Evolutionary conservation across 441 rosid species (phyloP), one percentile per base, ranked within the genome.

Genomic region (Euphorbia corollata): DNA sequence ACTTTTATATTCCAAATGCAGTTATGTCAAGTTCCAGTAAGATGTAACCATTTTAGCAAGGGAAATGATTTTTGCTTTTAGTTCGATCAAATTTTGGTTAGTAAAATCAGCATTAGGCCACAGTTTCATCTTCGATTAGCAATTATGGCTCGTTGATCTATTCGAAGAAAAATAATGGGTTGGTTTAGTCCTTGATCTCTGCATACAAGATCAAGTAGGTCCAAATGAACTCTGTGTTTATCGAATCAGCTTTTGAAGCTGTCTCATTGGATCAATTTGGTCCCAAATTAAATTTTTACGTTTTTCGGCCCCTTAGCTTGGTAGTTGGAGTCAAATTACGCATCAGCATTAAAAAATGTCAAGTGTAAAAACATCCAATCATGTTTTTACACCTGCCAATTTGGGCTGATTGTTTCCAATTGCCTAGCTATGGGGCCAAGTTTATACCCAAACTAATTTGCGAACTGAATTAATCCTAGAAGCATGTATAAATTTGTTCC

Each of bases 1-100:
- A 68, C 63, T 57, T 68, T 36, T 58, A 38, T 45, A 11, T 53
- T 24, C 34, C 43, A 23, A 36, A 16, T 41, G 68, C 22, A 3
- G 24, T 6, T 19, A 5, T 23, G 32, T 41, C 11, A 10, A 6
- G 18, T 41, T 2, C 12, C 19, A 24, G 45, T 19, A 23, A 10
- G 22, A 38, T 34, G 59, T 41, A 39, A 23, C 16, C 2, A 57
- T 15, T 22, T 19, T 16, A 48, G 15, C 23, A 16, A 54, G 19
- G n/a, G 23, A 23, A 55, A 38, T 22, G 5, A 50, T 19, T 53
- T 47, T 47, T 19, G 59, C 56, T 20, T 41, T 36, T 57, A 20
- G 63, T 53, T 10, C 61, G 36, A 30, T 27, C 59, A 19, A 24
- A 24, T 36, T 45, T 66, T 15, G 54, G 16, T 55, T 34, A 36